These are phyloP conservation scores for Triticum aestivum DNA, from an alignment of 176 grass and related monocot genomes.

Conservation along the genomic window DNA sequence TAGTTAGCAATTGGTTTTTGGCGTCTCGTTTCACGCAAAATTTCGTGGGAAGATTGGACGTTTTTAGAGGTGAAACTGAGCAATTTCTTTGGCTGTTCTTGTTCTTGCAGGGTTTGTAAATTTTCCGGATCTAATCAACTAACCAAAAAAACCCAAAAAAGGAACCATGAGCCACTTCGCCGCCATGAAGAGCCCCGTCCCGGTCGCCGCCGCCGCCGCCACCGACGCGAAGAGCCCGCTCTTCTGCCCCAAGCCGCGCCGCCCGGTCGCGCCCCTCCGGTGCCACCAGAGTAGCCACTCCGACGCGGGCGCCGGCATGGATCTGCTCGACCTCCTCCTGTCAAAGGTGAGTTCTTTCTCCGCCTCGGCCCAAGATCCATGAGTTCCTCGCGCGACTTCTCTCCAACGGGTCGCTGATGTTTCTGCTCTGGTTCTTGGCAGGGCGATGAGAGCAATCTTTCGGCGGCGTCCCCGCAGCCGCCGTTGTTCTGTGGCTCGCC, in stretches of 20 bases:
- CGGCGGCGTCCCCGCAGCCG: slow-evolving; percentile 55
- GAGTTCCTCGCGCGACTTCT: background rate
- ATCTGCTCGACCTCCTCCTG: slow-evolving; percentile 69
- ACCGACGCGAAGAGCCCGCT: slow-evolving; percentile 57
- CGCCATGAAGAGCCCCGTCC: slow-evolving; percentile 62
- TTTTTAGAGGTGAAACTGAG: background rate
- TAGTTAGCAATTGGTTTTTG: background rate
- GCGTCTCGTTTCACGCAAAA: background rate
- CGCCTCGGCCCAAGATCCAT: background rate
- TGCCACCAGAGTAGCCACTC: slow-evolving; percentile 64
- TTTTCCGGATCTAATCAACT: slow-evolving; percentile 53
- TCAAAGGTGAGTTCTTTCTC: slow-evolving; percentile 45
- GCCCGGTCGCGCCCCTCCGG: slow-evolving; percentile 49
- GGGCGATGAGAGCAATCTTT: slow-evolving; percentile 57
- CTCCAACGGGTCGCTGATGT: background rate
- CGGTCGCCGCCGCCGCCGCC: slow-evolving; percentile 25
- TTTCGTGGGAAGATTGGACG: background rate
- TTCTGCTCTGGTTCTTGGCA: background rate
- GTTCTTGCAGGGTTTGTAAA: slow-evolving; percentile 29
- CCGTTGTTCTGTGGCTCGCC: slow-evolving; percentile 91
- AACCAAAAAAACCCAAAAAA: slow-evolving; percentile 1
- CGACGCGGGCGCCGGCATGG: slow-evolving; percentile 46
- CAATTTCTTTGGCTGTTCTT: background rate
- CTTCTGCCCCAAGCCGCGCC: slow-evolving; percentile 91
- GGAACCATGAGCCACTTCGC: slow-evolving; percentile 71